A percentile compares a stretch with the other conserved stretches of the same genome.
These are phyloP conservation scores for Ilex asprella DNA, from an alignment of 257 asterid genomes.

Conservation along the genomic window DNA sequence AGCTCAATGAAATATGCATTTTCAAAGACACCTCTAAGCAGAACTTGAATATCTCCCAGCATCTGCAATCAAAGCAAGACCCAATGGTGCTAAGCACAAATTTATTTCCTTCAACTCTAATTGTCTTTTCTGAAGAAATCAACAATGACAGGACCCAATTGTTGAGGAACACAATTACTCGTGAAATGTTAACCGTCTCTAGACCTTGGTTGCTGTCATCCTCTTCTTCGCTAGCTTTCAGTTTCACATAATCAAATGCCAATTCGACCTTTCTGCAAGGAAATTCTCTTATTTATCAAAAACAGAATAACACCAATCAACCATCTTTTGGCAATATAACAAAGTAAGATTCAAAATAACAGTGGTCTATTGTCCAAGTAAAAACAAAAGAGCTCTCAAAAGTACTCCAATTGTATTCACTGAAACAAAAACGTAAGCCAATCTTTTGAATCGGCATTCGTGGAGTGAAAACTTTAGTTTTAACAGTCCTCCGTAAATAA, in stretches of 20 bases:
- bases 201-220: constrained; percentile 19
- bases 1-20: constrained; percentile 39
- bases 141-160: constrained; percentile 66
- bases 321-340: constrained; percentile 1
- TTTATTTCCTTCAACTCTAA: constrained; percentile 26
- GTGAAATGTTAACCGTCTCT: constrained; percentile 54
- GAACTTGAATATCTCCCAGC: constrained; percentile 71
- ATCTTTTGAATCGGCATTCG: neutral
- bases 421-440: neutral
- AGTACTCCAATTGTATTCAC: neutral
- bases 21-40: constrained; percentile 69
- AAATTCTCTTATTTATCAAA: constrained; percentile 20
- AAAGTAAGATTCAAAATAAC: neutral
- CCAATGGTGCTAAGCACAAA: constrained; percentile 28
- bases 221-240: constrained; percentile 22
- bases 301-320: constrained; percentile 6
- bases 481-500: no score
- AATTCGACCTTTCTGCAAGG: constrained; percentile 68
- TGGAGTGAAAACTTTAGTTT: no score
- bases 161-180: constrained; percentile 51
- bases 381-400: neutral
- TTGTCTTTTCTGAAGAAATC: constrained; percentile 56
- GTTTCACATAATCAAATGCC: constrained; percentile 55
- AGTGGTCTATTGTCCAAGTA: constrained; percentile 1
- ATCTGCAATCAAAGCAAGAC: constrained; percentile 51